These are phyloP conservation scores for Phytophthora ohioensis DNA, from an alignment of 352 stramenopile species.

Conservation along the genomic window DNA sequence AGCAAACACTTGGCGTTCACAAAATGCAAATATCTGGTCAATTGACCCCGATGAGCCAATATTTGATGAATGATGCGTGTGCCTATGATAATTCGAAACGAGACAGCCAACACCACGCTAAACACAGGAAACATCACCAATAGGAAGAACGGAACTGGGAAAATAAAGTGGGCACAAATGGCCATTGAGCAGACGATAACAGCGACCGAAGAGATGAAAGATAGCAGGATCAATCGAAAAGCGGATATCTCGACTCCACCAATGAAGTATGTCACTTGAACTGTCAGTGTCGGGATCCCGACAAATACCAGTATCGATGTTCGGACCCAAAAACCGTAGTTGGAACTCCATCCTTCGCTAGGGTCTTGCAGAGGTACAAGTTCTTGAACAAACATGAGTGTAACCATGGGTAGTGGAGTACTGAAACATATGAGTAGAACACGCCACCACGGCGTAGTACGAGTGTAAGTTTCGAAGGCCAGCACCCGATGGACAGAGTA, in stretches of 20 bases:
- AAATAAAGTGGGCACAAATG: slow-evolving; percentile 3
- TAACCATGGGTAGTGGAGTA: slow-evolving; percentile 2
- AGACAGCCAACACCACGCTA: neutral
- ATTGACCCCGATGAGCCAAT: neutral
- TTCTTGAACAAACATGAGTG: neutral
- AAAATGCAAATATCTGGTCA: slow-evolving; percentile 8
- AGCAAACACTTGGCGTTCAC: slow-evolving; percentile 8
- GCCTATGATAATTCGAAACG: slow-evolving; percentile 1
- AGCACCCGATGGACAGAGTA: slow-evolving; percentile 1
- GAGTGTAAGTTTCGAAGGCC: neutral
- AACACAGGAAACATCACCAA: slow-evolving; percentile 7
- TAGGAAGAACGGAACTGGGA: slow-evolving; percentile 7
- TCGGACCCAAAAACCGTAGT: slow-evolving; percentile 5
- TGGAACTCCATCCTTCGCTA: slow-evolving; percentile 1
- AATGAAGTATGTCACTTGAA: slow-evolving; percentile 8
- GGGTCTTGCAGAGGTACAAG: slow-evolving; percentile 4
- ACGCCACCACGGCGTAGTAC: neutral
- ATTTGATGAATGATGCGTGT: slow-evolving; percentile 4
- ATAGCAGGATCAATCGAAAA: neutral
- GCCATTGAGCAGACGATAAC: neutral
- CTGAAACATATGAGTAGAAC: neutral
- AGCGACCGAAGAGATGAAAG: neutral
- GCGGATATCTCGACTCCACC: neutral
- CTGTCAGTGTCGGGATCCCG: neutral
- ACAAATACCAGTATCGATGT: slow-evolving; percentile 4